A percentile compares a stretch with the other conserved stretches of the same genome.
Evolutionary conservation across 140 eudicot species (phyloP).

Genomic region (Artemisia princeps): DNA sequence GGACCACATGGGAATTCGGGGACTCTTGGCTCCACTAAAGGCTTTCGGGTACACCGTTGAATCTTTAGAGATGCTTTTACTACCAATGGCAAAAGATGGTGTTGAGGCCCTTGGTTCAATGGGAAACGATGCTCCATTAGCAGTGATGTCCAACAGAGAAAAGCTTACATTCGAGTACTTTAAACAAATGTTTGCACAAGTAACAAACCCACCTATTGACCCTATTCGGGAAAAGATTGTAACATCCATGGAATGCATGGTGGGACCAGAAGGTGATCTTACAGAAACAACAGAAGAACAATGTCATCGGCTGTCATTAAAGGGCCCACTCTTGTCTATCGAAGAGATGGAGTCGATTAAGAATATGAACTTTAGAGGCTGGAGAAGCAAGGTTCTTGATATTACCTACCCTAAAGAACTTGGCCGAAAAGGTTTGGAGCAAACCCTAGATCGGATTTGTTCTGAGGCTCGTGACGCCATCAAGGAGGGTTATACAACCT

Average conservation of each 20-base stretch:
- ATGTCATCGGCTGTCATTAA: conserved; percentile 86
- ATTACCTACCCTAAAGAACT: conserved; percentile 65
- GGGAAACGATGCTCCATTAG: conserved; percentile 99
- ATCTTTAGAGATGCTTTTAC: conserved; percentile 84
- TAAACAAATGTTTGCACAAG: conserved; percentile 99
- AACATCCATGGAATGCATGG: conserved; percentile 97
- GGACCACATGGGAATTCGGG: conserved; percentile 77
- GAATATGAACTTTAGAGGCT: conserved; percentile 85
- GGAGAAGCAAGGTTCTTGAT: conserved; percentile 93
- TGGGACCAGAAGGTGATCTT: conserved; percentile 98
- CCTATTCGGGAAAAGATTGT: conserved; percentile 97
- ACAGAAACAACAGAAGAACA: conserved; percentile 93
- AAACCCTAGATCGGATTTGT: conserved; percentile 82
- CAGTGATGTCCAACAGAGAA: conserved; percentile 95
- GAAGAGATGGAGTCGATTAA: conserved; percentile 91
- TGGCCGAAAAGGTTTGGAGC: conserved; percentile 83
- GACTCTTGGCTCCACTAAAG: conserved; percentile 83
- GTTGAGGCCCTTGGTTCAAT: conserved; percentile 95
- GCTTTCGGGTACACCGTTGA: conserved; percentile 90
- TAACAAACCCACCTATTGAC: conserved; percentile 96
- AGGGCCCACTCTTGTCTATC: conserved; percentile 82
- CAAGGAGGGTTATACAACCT: conserved; percentile 74
- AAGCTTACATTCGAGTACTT: conserved; percentile 89
- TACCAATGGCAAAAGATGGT: conserved; percentile 98
- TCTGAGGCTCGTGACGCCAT: conserved; percentile 77